phyloP scores from a whole-genome alignment of 768 basidiomycete genomes.

The Leccinum aurantiacum region DNA sequence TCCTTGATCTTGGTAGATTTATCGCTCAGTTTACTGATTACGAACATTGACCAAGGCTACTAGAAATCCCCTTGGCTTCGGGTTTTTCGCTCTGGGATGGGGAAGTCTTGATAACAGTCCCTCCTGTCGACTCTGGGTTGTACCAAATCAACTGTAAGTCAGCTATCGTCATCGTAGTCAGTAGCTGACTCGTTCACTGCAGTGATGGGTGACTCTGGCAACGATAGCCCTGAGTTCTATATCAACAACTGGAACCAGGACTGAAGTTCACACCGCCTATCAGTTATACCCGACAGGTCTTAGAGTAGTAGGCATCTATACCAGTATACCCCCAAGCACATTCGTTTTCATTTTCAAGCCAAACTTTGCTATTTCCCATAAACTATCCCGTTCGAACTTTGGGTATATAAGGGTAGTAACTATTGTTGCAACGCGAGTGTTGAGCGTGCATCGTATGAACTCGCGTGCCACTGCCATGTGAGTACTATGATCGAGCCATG shows the following conservation, averaged over 20 bases:
- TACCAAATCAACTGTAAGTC: constrained; percentile 37
- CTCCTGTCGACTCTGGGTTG: constrained; percentile 27
- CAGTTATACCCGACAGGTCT: neutral
- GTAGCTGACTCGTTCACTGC: constrained; percentile 4
- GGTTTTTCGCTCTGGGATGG: constrained; percentile 34
- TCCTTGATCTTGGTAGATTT: constrained; percentile 27
- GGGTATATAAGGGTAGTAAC: neutral
- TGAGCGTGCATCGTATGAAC: too few species aligned
- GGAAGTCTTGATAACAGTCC: constrained; percentile 25
- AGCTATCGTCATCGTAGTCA: neutral
- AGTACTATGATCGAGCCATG: too few species aligned
- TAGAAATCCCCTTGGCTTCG: constrained; percentile 26
- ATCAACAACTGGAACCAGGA: constrained; percentile 11
- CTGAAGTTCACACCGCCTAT: neutral
- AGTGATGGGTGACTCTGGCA: constrained; percentile 39
- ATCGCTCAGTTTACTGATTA: neutral
- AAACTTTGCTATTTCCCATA: neutral
- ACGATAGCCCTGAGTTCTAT: constrained; percentile 27
- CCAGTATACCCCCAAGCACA: neutral
- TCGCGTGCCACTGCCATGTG: too few species aligned
- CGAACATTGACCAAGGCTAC: constrained; percentile 6
- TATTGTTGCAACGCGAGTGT: too few species aligned
- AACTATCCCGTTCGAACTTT: neutral
- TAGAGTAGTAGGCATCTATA: neutral
- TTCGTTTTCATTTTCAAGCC: neutral